Percentiles rank a stretch among this genome's conserved stretches.
Conservation (phyloP, 306 rosid genomes). For the Inga leiocalycina region DNA sequence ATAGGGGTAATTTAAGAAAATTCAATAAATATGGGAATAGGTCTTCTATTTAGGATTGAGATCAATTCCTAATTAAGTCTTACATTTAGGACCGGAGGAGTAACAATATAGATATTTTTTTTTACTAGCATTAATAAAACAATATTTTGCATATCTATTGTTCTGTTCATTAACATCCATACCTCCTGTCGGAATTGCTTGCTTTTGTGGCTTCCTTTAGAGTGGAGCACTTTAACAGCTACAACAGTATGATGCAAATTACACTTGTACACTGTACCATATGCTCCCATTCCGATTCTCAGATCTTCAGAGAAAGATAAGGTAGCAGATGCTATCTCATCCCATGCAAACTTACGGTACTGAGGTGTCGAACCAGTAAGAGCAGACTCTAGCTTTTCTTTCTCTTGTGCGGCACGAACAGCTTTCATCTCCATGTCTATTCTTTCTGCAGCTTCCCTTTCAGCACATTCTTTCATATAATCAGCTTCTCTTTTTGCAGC, state of each 20-base stretch:
- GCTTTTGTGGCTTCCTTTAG: constrained; percentile 52
- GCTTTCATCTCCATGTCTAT: constrained; percentile 70
- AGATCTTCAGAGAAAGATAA: constrained; percentile 84
- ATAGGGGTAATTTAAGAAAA: too few relatives aligned
- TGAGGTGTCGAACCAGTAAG: constrained; percentile 58
- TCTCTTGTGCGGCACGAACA: constrained; percentile 64
- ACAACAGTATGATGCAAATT: constrained; percentile 81
- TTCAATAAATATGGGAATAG: too few relatives aligned
- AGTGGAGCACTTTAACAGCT: constrained; percentile 88
- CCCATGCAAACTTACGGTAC: constrained; percentile 79
- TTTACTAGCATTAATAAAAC: background rate
- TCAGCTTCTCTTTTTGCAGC: constrained; percentile 62
- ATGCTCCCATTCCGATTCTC: constrained; percentile 87
- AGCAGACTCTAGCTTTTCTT: constrained; percentile 74
- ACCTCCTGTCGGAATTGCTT: constrained; percentile 56
- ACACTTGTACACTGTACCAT: constrained; percentile 82
- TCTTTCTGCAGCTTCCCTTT: constrained; percentile 72
- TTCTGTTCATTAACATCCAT: constrained; percentile 14
- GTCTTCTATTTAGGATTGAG: too few relatives aligned
- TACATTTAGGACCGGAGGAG: too few relatives aligned
- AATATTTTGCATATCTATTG: constrained; percentile 4
- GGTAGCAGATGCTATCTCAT: constrained; percentile 81
- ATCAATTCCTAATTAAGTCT: too few relatives aligned
- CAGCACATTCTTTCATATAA: constrained; percentile 60
- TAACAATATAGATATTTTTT: too few relatives aligned